phyloP scores from a whole-genome alignment of 768 basidiomycete genomes.

The Boletales sp. region DNA sequence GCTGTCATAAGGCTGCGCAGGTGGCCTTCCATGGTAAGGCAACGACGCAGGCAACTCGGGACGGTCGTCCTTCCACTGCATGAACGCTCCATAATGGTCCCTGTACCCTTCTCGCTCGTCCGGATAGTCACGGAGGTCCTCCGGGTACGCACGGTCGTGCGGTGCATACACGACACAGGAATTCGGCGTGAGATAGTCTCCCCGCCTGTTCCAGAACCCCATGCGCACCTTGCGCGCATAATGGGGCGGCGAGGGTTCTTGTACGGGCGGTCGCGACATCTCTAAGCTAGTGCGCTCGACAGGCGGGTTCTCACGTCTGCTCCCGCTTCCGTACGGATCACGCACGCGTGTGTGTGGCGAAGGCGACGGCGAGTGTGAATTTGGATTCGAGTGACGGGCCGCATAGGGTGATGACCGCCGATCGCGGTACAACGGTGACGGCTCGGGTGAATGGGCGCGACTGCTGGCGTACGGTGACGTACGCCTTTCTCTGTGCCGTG shows the following conservation, averaged over 20 bases:
- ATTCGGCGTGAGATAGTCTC: constrained; percentile 59
- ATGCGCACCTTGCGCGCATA: constrained; percentile 39
- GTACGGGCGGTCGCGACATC: constrained; percentile 24
- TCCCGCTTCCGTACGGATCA: constrained; percentile 6
- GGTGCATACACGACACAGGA: constrained; percentile 69
- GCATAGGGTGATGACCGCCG: constrained; percentile 22
- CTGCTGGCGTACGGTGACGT: constrained; percentile 19
- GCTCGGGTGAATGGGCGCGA: constrained; percentile 19
- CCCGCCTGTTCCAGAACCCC: constrained; percentile 75
- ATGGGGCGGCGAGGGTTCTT: constrained; percentile 28
- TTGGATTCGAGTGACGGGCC: constrained; percentile 7
- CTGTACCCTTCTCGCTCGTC: constrained; percentile 49
- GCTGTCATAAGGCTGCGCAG: constrained; percentile 53
- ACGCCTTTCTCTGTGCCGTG: constrained; percentile 23
- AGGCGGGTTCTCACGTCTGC: constrained; percentile 27
- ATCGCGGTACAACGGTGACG: constrained; percentile 25
- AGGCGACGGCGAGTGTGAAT: constrained; percentile 13
- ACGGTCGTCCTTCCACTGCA: constrained; percentile 39
- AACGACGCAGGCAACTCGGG: constrained; percentile 62
- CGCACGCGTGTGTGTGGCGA: constrained; percentile 11
- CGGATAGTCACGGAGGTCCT: constrained; percentile 61
- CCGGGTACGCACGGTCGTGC: constrained; percentile 48
- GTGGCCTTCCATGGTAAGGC: constrained; percentile 52
- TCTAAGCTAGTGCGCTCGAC: constrained; percentile 22
- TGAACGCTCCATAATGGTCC: constrained; percentile 47